Conservation (phyloP, 441 rosid species). For the Mallotus japonicus region DNA sequence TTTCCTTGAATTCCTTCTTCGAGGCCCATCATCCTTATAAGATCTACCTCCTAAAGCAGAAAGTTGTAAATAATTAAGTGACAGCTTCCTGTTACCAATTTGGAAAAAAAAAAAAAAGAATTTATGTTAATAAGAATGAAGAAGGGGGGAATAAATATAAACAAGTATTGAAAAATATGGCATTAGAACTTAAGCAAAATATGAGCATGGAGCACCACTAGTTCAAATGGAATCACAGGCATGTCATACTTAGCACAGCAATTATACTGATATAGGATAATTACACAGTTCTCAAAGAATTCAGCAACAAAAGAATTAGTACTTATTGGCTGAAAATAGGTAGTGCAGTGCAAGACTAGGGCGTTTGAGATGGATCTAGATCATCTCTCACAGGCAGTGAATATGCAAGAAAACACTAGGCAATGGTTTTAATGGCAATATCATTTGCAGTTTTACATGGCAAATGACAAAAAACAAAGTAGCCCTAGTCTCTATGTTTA, state of each 20-base stretch:
- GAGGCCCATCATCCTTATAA: conserved; percentile 51
- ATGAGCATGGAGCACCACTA: not conserved
- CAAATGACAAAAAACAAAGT: no score
- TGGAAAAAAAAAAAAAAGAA: conserved; percentile 18
- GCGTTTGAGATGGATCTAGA: not conserved
- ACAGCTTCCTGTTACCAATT: conserved; percentile 68
- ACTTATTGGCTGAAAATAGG: not conserved
- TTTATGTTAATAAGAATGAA: conserved; percentile 9
- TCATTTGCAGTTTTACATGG: not conserved
- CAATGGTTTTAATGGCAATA: conserved; percentile 1
- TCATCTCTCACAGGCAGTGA: not conserved
- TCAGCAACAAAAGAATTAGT: not conserved
- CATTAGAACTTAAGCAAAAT: conserved; percentile 2
- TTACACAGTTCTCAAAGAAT: not conserved
- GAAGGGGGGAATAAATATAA: conserved; percentile 4
- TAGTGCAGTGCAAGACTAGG: not conserved
- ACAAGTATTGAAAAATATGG: not conserved
- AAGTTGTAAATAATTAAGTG: conserved; percentile 72
- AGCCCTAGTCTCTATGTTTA: not conserved
- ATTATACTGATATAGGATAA: not conserved
- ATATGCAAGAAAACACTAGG: not conserved
- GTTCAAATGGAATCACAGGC: conserved; percentile 10
- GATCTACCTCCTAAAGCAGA: conserved; percentile 56
- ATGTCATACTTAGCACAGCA: not conserved
- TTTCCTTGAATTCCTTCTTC: conserved; percentile 67